These are phyloP conservation scores for Rhizopogon vinicolor DNA, from an alignment of 768 basidiomycete species.

Conservation along the genomic window DNA sequence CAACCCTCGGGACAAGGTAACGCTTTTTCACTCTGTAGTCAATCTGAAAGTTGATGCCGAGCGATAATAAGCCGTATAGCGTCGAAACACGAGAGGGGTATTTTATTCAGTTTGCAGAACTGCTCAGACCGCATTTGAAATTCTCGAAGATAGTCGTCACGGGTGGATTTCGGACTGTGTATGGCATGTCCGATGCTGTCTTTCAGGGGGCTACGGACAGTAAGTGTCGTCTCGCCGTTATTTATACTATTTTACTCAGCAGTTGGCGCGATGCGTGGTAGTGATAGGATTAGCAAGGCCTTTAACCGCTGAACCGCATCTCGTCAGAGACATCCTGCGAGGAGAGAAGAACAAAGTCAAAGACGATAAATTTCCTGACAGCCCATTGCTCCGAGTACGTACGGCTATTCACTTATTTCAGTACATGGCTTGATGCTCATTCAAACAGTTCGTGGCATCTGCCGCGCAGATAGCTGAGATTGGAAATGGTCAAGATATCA, in stretches of 20 bases:
- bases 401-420: background rate
- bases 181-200: constrained; percentile 26
- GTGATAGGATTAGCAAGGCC: constrained; percentile 28
- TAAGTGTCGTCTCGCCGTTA: constrained; percentile 7
- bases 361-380: constrained; percentile 29
- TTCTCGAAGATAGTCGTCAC: constrained; percentile 24
- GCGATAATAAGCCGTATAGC: constrained; percentile 8
- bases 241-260: background rate
- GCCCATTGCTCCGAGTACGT: constrained; percentile 28
- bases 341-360: constrained; percentile 20
- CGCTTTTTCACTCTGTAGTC: background rate
- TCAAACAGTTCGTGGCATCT: constrained; percentile 23
- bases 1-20: constrained; percentile 7
- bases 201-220: constrained; percentile 18
- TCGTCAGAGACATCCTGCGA: constrained; percentile 22
- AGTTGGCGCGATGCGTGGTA: background rate
- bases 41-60: background rate
- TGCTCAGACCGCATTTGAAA: constrained; percentile 17
- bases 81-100: constrained; percentile 19
- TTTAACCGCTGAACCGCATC: constrained; percentile 24
- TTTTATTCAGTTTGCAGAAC: constrained; percentile 27
- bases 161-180: constrained; percentile 25
- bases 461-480: constrained; percentile 28
- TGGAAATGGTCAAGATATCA: constrained; percentile 29
- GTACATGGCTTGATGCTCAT: background rate